Base-by-base conservation (phyloP, 108 stramenopile species). In the Fragilaria radians region DNA sequence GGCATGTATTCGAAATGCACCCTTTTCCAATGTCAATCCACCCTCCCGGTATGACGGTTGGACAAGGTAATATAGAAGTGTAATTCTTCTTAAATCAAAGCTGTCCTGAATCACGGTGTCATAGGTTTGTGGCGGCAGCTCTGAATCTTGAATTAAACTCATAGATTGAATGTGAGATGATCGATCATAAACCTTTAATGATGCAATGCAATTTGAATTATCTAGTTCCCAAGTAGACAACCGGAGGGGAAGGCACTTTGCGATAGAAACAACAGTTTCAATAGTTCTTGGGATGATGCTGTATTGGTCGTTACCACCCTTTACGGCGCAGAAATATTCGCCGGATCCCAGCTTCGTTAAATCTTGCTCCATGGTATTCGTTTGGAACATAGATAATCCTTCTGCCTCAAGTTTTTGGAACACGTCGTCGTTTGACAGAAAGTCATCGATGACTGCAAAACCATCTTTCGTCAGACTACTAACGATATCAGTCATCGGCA, bases 271-370 rank as follows among this genome's bases (percentile, higher is more conserved):
- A 3, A 78, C 72, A 1, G 50, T 51, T 52, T 78, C 77, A 9
- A 78, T 65, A 14, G 45, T 66, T 2, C 77, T 22, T 18, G 77
- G 77, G 34, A 61, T 65, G 18, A 42, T 5, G 5, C 42, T 26
- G 22, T 78, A 78, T 46, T 74, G 73, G 19, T 70, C 61, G 32
- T 70, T 55, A 2, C 77, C 77, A 46, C 77, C 77, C 19, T 49
- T 57, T 27, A 78, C 49, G 24, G 61, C 26, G 7, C 51, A 42
- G 1, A 54, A 54, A 26, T 72, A 78, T 49, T 71, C 64, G 21
- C 77, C 77, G 28, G 27, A 60, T 54, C 66, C 72, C 4, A 73
- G 5, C 33, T 70, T 66, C n/a, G 32, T 48, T 46, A 59, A 34
- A 46, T 78, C 77, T 5, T 61, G 56, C 28, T 70, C 66, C 73